Base-by-base conservation (phyloP, 805 yeast genomes). In the Torulaspora quercuum region DNA sequence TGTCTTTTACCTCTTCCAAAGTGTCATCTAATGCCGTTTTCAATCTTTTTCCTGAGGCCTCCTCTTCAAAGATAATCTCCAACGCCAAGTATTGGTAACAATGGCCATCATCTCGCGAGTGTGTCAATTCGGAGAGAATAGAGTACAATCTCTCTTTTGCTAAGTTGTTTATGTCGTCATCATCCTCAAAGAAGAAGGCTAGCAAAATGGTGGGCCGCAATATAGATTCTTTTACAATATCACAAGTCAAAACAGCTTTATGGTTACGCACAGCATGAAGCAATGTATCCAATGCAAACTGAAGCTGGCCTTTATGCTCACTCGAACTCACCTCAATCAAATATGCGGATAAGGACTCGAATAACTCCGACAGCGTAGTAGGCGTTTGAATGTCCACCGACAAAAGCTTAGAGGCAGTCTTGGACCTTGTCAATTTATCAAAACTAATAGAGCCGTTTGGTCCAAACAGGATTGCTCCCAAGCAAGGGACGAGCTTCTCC, bases 341-440 rank as follows among this genome's bases (percentile, higher is more conserved):
- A 7, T 46, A 30, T 3, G 41, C 11, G 3, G 44, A 33, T 6
- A 55, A 39, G 18, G 46, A 17, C 2, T 41, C 17, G 12, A 53
- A 35, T 5, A 61, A 38, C 29, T 59, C 55, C 10, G 57, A 35
- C 8, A 64, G 36, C 3, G 58, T 40, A 26, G 49, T 42, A 48
- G 28, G 25, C 7, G 43, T 31, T 5, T 44, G 13, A 12, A 37
- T 33, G 13, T 41, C 35, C 4, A 46, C 33, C 3, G 50, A 31
- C 6, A 78, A 45, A 7, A 78, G 52, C 9, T 55, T 58, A 26
- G 75, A 78, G 8, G 76, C 63, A 0, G 86, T 75, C 54, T 81
- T 86, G 1, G 89, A 65, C 52, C 82, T 87, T 1, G 95, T 81
- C 18, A 83, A 55, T 42, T 72, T 69, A 59, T 89, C 97, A 59